phyloP scores from a whole-genome alignment of 139 green algal genomes.

The Haematococcus sp. region DNA sequence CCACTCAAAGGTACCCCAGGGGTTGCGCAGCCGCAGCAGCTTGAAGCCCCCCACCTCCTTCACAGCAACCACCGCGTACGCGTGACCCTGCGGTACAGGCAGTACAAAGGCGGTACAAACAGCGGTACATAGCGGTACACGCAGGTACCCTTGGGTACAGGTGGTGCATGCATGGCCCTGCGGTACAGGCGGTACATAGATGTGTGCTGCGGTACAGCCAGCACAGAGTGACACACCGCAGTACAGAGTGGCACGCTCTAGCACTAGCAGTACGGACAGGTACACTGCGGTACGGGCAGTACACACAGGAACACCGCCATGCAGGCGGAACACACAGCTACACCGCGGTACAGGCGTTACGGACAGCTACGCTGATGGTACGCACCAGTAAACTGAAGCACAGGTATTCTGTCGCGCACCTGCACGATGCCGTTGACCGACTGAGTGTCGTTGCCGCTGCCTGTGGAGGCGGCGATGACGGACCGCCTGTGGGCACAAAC shows the following conservation, averaged over 20 bases:
- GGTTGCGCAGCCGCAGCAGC: slow-evolving; percentile 42
- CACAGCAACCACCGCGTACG: slow-evolving; percentile 36
- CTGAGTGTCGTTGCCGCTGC: slow-evolving; percentile 33
- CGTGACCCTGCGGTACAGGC: slow-evolving; percentile 23
- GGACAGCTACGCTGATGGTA: not conserved
- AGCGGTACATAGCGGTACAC: too few species aligned
- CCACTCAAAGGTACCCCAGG: slow-evolving; percentile 44
- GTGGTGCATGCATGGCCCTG: too few species aligned
- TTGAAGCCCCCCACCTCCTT: slow-evolving; percentile 28
- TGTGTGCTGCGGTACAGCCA: too few species aligned
- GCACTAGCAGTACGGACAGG: too few species aligned
- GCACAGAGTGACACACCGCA: too few species aligned
- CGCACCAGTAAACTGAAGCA: not conserved
- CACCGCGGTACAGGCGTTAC: too few species aligned
- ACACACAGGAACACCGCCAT: too few species aligned
- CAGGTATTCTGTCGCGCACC: not conserved
- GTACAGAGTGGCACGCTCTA: too few species aligned
- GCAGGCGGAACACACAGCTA: too few species aligned
- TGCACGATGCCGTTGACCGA: slow-evolving; percentile 49
- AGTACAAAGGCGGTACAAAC: not conserved
- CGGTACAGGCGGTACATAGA: too few species aligned
- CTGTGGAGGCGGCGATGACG: slow-evolving; percentile 31
- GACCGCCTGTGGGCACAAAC: slow-evolving; percentile 15
- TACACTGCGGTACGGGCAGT: too few species aligned
- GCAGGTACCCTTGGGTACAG: too few species aligned